Evolutionary conservation across 495 filamentous ascomycete genomes (phyloP).

Genomic region (Penicillium macrosclerotiorum): DNA sequence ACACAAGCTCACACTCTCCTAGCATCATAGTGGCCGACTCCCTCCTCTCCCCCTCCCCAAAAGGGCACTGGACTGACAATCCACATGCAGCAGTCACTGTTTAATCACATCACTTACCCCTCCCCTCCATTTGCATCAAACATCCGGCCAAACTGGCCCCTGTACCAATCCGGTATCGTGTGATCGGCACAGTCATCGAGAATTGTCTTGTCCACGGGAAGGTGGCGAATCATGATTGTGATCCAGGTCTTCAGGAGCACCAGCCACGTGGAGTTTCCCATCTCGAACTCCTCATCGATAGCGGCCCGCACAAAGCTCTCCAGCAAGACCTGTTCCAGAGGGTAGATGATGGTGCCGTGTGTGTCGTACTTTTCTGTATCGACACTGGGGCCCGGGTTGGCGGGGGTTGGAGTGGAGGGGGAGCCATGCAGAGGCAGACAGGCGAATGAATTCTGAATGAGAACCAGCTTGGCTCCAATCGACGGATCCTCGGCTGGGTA

Average conservation of each 20-base stretch:
- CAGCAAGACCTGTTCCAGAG: slow-evolving; percentile 16
- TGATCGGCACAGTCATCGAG: slow-evolving; percentile 15
- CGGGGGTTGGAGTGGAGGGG: background rate
- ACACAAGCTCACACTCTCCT: no score
- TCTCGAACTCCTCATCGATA: slow-evolving; percentile 12
- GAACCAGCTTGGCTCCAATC: background rate
- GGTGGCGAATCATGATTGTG: slow-evolving; percentile 18
- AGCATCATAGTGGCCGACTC: no score
- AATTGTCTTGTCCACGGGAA: slow-evolving; percentile 22
- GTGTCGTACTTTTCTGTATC: slow-evolving; percentile 1
- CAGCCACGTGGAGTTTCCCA: slow-evolving; percentile 10
- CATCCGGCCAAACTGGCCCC: slow-evolving; percentile 15
- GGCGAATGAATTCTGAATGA: background rate
- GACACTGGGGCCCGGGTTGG: background rate
- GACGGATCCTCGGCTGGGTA: background rate
- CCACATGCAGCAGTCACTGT: no score
- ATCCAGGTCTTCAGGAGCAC: slow-evolving; percentile 11
- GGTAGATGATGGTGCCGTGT: slow-evolving; percentile 18
- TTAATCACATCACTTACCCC: no score
- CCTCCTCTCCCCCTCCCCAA: no score
- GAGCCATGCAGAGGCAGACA: background rate
- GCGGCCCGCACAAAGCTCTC: slow-evolving; percentile 21
- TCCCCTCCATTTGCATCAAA: no score
- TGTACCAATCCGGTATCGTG: slow-evolving; percentile 12
- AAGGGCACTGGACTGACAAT: no score